Base-by-base conservation (phyloP, 805 yeast genomes). In the Peterozyma toletana region DNA sequence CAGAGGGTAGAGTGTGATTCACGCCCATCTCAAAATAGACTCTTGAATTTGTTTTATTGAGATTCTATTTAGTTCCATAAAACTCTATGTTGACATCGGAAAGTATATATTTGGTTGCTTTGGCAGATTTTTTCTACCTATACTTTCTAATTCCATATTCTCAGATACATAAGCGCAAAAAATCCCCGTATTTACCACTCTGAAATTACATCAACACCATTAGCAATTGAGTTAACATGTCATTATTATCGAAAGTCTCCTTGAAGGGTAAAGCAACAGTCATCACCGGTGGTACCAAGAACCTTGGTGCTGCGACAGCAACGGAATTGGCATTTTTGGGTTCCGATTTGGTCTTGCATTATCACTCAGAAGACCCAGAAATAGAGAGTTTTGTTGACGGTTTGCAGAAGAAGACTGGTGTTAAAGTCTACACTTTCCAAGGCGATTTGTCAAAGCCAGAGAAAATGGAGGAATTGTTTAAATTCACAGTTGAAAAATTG, bases 261-360 rank as follows among this genome's bases (percentile, higher is more conserved):
- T 67, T 48, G 66, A 66, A 48, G 48, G 81, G 78, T 42, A 74
- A 78, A 56, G 66, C 70, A 41, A 79, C 75, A 9, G 40, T 78
- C 33, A 70, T 79, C 55, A 70, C 83, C 17, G 85, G 85, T 39
- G 84, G 83, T 33, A 73, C 71, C 51, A 79, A 78, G 66, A 78
- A 78, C 57, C 66, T 80, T 43, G 86, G 86, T 33, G 75, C 64
- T 14, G 59, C 60, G 43, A 73, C 79, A 21, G 77, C 79, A 11
- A 55, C 53, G 14, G 81, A 77, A 41, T 65, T 81, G 36, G 86
- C 85, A 7, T 60, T 63, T 34, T 63, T 67, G 33, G 84, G 84
- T 18, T 68, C 75, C 17, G 68, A 75, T 53, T 53, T 80, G 44
- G 71, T 73, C 33, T 60, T 80, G 42, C 84, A 77, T 52, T 77